A percentile compares a stretch with the other conserved stretches of the same genome.
Conservation (phyloP, 2,329 filamentous ascomycete genomes). For the Macrophomina phaseolina region DNA sequence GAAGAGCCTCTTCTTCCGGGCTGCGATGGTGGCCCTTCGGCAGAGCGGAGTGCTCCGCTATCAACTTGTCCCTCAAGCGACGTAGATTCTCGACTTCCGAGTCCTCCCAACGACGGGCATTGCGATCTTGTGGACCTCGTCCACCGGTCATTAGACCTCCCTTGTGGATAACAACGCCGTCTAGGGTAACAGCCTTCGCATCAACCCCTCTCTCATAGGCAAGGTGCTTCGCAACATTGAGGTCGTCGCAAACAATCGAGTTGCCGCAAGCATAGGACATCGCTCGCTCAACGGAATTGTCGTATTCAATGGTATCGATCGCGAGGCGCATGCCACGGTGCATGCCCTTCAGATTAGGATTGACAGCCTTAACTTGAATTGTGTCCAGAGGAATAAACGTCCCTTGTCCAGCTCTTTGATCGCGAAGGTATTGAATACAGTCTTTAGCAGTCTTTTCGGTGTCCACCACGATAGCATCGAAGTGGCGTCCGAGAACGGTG, state of each 20-base stretch:
- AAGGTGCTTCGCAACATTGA: constrained; percentile 85
- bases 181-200: constrained; percentile 91
- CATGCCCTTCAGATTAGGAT: constrained; percentile 88
- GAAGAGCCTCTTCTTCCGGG: constrained; percentile 78
- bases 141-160: constrained; percentile 97
- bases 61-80: constrained; percentile 74
- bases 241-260: constrained; percentile 89
- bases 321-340: constrained; percentile 82
- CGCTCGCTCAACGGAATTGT: constrained; percentile 83
- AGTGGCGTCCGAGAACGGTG: constrained; percentile 88
- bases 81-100: constrained; percentile 86
- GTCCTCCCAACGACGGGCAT: constrained; percentile 85
- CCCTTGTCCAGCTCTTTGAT: constrained; percentile 83
- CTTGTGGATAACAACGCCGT: constrained; percentile 97
- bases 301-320: constrained; percentile 96
- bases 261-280: constrained; percentile 96
- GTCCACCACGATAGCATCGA: constrained; percentile 93
- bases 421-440: constrained; percentile 92
- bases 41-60: constrained; percentile 77
- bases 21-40: constrained; percentile 79
- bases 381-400: constrained; percentile 97
- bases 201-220: constrained; percentile 84
- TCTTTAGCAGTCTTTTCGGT: constrained; percentile 93
- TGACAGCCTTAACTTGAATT: constrained; percentile 91
- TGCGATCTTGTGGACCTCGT: constrained; percentile 74